These are phyloP conservation scores for Kodamaea kaohsiungensis DNA, from an alignment of 805 yeast species.

Conservation along the genomic window DNA sequence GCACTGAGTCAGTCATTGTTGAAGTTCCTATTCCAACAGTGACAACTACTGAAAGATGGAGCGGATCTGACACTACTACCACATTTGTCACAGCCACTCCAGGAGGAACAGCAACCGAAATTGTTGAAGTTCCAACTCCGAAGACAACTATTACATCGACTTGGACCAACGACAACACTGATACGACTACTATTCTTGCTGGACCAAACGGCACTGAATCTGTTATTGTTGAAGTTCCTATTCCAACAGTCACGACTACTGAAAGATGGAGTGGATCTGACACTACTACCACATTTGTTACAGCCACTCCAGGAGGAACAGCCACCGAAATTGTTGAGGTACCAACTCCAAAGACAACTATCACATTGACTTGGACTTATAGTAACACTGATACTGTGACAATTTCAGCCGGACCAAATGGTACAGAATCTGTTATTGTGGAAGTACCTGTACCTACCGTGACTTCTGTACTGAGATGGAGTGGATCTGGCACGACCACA, in stretches of 20 bases:
- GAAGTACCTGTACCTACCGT: too few relatives aligned
- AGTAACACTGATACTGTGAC: too few relatives aligned
- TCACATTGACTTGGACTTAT: too few relatives aligned
- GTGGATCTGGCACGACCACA: too few relatives aligned
- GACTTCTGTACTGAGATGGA: too few relatives aligned
- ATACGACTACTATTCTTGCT: conserved; percentile 11
- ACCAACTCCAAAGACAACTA: too few relatives aligned
- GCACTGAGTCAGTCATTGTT: conserved; percentile 14
- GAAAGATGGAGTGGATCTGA: too few relatives aligned
- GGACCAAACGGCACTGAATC: conserved; percentile 25
- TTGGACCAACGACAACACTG: conserved; percentile 10
- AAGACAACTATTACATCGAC: conserved; percentile 11
- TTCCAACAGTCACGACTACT: conserved; percentile 12
- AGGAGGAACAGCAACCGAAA: conserved; percentile 1
- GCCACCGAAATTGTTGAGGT: too few relatives aligned
- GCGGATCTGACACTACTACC: neutral
- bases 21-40: conserved; percentile 14
- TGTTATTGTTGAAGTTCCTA: conserved; percentile 23
- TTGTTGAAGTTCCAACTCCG: conserved; percentile 12
- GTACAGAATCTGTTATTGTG: too few relatives aligned
- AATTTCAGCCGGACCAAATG: too few relatives aligned
- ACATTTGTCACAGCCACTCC: neutral
- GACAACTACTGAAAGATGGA: neutral
- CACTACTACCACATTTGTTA: too few relatives aligned
- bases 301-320: too few relatives aligned